Base-by-base conservation (phyloP, 768 basidiomycete species). In the Pleurotus ostreatus region DNA sequence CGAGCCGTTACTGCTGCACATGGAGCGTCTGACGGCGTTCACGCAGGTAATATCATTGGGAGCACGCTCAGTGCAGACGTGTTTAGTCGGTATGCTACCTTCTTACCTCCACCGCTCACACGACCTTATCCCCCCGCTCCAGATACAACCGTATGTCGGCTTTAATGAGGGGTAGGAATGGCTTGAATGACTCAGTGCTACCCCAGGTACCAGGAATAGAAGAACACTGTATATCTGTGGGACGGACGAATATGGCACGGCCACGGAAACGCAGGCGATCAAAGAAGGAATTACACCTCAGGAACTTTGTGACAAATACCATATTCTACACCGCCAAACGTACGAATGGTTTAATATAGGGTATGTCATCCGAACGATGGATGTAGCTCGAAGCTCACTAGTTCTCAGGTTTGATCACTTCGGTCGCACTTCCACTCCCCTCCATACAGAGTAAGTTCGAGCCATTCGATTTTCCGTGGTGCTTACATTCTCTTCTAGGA, bases 161-260 rank as follows among this genome's bases (percentile, higher is more conserved):
- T 34, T 57, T 49, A 30, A 30, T 49, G 18, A 6, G 46, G 12
- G 18, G 39, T 60, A 57, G 45, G 57, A 58, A 39, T 60, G 23
- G 16, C 22, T 12, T 30, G 7, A 26, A 40, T 41, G 23, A 38
- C 13, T 45, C 20, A 16, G 41, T 44, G 41, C 41, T 44, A 44
- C 41, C 20, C 13, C 44, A 81, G 79, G 85, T 34, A 89, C 92
- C 26, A 78, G 89, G 64, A 97, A 98, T 76, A 78, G 89, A 63
- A 85, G 87, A 44, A 96, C 94, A 0, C 78, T 98, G 30, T 99
- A 96, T 68, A 81, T 99, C 55, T 99, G 97, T 70, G 97, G 97
- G 23, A 98, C 97, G 3, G 97, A 99, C 67, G 97, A 99, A 71
- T 99, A 99, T 65, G 97, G 97, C n/a, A 99, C 97, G 5, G 96